Percentiles rank a stretch among this genome's conserved stretches.
Evolutionary conservation across 768 basidiomycete genomes (phyloP).

Genomic region (Tulasnella sp.): DNA sequence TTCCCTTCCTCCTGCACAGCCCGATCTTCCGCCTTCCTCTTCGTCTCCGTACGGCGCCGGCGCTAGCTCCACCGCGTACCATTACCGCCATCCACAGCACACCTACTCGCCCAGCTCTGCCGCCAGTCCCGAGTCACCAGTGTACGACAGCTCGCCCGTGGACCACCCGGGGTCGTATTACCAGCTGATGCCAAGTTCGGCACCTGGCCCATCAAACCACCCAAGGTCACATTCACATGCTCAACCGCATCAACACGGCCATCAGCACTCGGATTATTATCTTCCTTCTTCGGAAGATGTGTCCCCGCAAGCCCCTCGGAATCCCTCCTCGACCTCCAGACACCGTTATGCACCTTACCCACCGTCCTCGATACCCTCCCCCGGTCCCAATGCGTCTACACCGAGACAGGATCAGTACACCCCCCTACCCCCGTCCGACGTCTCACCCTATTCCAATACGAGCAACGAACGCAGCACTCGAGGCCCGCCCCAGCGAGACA

Average conservation of each 20-base stretch:
- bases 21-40: too few relatives aligned
- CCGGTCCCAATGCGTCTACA: neutral
- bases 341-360: slow-evolving; percentile 9
- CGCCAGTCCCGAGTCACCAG: too few relatives aligned
- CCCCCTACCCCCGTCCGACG: neutral
- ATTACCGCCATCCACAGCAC: too few relatives aligned
- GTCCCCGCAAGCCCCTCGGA: neutral
- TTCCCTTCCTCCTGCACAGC: too few relatives aligned
- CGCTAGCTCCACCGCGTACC: too few relatives aligned
- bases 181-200: neutral
- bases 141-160: neutral
- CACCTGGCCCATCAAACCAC: slow-evolving; percentile 7
- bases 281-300: too few relatives aligned
- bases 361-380: neutral
- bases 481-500: neutral
- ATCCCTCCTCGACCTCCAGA: neutral
- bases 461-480: neutral
- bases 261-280: too few relatives aligned
- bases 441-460: neutral
- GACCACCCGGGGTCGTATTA: neutral
- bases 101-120: too few relatives aligned
- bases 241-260: too few relatives aligned
- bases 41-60: too few relatives aligned
- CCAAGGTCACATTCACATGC: too few relatives aligned
- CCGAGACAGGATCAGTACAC: neutral